Evolutionary conservation across 2,329 filamentous ascomycete genomes (phyloP).

Genomic region (Diaporthe citri): DNA sequence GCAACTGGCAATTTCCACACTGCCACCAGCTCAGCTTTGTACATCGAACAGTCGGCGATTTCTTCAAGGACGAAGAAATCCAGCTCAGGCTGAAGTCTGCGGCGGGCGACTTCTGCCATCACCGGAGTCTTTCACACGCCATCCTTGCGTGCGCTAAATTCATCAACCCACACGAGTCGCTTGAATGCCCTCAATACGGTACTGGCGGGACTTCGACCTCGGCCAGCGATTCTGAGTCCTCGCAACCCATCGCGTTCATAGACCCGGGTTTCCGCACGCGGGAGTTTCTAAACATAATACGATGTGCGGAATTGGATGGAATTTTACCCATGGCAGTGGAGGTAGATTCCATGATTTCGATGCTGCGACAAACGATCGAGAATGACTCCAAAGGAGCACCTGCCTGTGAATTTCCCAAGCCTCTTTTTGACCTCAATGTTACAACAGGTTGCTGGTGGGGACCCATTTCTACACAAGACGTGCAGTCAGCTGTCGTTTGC

Average conservation of each 20-base stretch:
- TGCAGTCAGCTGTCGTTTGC: background rate
- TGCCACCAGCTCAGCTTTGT: background rate
- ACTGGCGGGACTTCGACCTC: background rate
- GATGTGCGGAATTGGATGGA: background rate
- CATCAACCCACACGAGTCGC: background rate
- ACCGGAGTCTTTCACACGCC: background rate
- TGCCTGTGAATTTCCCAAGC: background rate
- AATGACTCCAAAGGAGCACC: background rate
- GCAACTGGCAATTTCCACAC: background rate
- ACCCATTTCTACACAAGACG: background rate
- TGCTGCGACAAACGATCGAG: background rate
- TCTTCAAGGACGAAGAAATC: background rate
- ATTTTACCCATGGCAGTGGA: background rate
- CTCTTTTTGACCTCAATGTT: background rate
- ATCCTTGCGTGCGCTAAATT: background rate
- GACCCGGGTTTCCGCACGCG: background rate
- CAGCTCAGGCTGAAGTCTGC: background rate
- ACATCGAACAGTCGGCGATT: slow-evolving; percentile 15
- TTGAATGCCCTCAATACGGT: background rate
- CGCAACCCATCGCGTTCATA: background rate
- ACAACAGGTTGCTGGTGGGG: background rate
- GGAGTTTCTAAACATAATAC: background rate
- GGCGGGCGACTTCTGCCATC: slow-evolving; percentile 5
- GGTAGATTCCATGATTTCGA: background rate
- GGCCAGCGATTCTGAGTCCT: too few species aligned